Evolutionary conservation across 208 protist species (phyloP).

Genomic region (Leishmania arabica): DNA sequence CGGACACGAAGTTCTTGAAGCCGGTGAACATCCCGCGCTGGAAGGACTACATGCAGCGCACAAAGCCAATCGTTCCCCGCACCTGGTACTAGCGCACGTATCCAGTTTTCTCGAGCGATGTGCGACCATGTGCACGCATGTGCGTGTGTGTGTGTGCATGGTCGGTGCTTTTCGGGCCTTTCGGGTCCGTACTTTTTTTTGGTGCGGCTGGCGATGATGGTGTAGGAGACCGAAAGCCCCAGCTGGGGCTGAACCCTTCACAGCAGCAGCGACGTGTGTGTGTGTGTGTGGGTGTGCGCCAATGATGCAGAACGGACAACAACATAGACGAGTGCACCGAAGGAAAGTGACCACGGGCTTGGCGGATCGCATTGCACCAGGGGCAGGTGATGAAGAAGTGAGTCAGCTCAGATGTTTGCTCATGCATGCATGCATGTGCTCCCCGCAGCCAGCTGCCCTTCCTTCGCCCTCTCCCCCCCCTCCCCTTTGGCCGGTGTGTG

Average conservation of each 20-base stretch:
- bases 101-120: neutral
- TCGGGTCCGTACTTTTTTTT: conserved; percentile 1
- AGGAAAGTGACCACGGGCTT: neutral
- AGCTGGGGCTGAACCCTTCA: neutral
- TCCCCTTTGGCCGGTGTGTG: neutral
- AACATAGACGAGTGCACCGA: neutral
- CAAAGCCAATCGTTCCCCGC: conserved; percentile 84
- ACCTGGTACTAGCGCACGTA: conserved; percentile 80
- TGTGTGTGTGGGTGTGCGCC: neutral
- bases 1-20: conserved; percentile 85
- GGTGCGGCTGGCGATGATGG: neutral
- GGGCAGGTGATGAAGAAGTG: neutral
- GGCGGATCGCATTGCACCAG: neutral
- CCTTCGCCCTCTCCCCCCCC: neutral
- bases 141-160: neutral
- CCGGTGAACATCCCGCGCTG: conserved; percentile 87
- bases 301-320: neutral
- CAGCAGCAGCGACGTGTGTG: neutral
- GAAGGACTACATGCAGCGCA: conserved; percentile 94
- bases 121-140: neutral
- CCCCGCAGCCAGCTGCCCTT: no score
- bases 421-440: neutral
- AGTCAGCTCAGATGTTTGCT: neutral
- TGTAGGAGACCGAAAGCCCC: neutral
- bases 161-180: neutral